phyloP scores from a whole-genome alignment of 2,329 filamentous ascomycete genomes.

The Aspergillus pseudoglaucus region DNA sequence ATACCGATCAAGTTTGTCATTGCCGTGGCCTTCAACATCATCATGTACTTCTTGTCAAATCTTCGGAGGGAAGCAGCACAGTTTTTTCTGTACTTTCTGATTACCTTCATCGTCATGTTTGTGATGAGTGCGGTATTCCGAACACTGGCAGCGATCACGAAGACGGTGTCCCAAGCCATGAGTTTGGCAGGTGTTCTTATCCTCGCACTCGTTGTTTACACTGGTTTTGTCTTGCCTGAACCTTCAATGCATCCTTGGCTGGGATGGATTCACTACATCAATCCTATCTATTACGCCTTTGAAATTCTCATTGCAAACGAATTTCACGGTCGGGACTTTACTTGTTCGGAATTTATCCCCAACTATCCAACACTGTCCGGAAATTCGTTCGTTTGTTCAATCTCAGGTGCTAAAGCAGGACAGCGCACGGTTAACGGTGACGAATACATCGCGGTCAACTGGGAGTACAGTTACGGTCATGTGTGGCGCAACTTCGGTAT shows the following conservation, averaged over 20 bases:
- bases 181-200: constrained; percentile 47
- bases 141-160: constrained; percentile 66
- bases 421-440: constrained; percentile 52
- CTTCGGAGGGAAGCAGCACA: constrained; percentile 63
- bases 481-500: constrained; percentile 67
- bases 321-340: constrained; percentile 60
- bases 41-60: constrained; percentile 80
- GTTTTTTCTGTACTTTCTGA: constrained; percentile 82
- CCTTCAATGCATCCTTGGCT: constrained; percentile 70
- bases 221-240: constrained; percentile 40
- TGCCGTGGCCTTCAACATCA: constrained; percentile 66
- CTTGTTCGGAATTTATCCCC: constrained; percentile 43
- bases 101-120: constrained; percentile 66
- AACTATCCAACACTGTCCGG: constrained; percentile 33
- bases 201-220: constrained; percentile 39
- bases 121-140: constrained; percentile 82
- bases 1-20: constrained; percentile 71
- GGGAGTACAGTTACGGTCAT: constrained; percentile 52
- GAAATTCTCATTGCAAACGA: constrained; percentile 79
- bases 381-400: constrained; percentile 49
- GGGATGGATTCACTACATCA: constrained; percentile 72
- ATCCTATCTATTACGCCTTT: constrained; percentile 73
- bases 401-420: constrained; percentile 52
- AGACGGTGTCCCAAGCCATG: constrained; percentile 55
- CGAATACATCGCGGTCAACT: constrained; percentile 48